Percentiles rank a stretch among this genome's conserved stretches.
Evolutionary conservation across 2,329 filamentous ascomycete species (phyloP).

Genomic region (Onygenales sp.): DNA sequence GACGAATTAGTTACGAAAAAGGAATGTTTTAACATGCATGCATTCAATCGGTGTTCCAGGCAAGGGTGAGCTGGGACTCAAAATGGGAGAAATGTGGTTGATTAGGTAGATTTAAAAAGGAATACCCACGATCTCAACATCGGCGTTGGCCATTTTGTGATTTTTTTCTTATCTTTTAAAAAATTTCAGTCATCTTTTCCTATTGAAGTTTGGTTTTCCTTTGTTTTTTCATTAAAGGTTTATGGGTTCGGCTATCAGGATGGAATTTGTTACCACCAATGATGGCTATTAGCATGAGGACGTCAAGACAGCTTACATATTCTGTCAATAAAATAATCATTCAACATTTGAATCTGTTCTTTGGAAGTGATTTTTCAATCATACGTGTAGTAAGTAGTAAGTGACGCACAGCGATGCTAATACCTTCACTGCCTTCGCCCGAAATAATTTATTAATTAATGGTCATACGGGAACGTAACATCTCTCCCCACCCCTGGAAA

Average conservation of each 20-base stretch:
- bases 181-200: not conserved
- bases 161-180: conserved; percentile 4
- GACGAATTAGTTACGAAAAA: conserved; percentile 1
- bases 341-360: too few species aligned
- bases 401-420: too few species aligned
- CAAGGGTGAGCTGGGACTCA: conserved; percentile 7
- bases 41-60: conserved; percentile 7
- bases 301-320: too few species aligned
- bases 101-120: conserved; percentile 14
- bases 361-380: too few species aligned
- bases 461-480: too few species aligned
- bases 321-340: too few species aligned
- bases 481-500: too few species aligned
- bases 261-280: not conserved
- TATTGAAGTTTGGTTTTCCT: not conserved
- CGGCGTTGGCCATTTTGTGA: conserved; percentile 28
- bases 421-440: too few species aligned
- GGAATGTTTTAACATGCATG: conserved; percentile 14
- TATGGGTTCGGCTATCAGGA: not conserved
- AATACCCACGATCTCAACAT: conserved; percentile 44
- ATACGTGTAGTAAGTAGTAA: too few species aligned
- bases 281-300: too few species aligned
- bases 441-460: too few species aligned
- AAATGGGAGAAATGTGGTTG: conserved; percentile 5
- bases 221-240: not conserved